Evolutionary conservation across 2,329 filamentous ascomycete genomes (phyloP), one percentile per base, ranked within the genome.

Genomic region (Fonsecaea pugnacius): DNA sequence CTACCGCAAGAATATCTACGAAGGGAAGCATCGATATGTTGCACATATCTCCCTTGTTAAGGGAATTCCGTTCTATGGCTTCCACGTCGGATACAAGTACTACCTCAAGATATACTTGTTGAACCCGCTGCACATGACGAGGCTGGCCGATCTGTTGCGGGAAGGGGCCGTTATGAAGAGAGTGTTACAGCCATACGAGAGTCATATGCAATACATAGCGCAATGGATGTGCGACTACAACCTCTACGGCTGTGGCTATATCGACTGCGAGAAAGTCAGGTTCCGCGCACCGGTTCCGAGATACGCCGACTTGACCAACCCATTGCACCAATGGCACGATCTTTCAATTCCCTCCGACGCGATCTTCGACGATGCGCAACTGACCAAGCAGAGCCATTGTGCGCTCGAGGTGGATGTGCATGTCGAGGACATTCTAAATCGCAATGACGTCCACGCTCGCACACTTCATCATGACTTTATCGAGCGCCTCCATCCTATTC

Each of bases 201-300:
- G 91, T 18, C 96, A 99, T 75, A 77, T 98, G 67, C 92, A 96
- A 73, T 98, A 93, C 75, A 79, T 97, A 8, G 83, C 95, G 9
- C 96, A 99, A 77, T 99, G 96, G 86, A 98, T 99, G 95, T 90
- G 89, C 69, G 96, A 99, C 76, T 99, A 96, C 81, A 99, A 97
- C 74, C 81, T 99, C 70, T 98, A 96, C 75, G 96, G 96, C 6
- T 99, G 95, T 74, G 89, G 87, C 62, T 96, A 94, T 72, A 87
- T 98, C 69, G 86, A 94, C 64, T 89, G 87, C 56, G 81, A 81
- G 9, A 90, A 87, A 67, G 86, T 88, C 1, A 83, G 79, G 32
- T 97, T 96, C 73, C 87, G 95, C 60, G 82, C 82, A 2, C 92
- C 92, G 0, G 81, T 97, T 1, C 93, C 93, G 0, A 79, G 84